Conservation (phyloP, 441 rosid species). For the Euphorbia celastroides region DNA sequence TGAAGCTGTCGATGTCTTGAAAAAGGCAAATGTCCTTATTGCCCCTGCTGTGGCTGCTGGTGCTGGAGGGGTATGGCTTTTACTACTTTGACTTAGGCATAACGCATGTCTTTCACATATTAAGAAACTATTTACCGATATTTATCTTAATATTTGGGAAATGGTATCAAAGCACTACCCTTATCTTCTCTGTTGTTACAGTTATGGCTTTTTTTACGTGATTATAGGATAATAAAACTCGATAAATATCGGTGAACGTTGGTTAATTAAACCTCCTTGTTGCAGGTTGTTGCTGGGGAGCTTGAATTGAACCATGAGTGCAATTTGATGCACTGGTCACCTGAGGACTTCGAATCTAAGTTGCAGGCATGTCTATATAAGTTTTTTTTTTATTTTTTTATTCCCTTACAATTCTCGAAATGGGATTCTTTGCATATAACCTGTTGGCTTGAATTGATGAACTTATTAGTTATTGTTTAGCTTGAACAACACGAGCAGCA, state of each 20-base stretch:
- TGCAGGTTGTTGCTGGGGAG: slow-evolving; percentile 98
- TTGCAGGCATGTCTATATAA: slow-evolving; percentile 53
- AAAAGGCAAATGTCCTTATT: slow-evolving; percentile 79
- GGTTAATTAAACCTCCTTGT: slow-evolving; percentile 11
- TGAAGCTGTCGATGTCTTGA: slow-evolving; percentile 87
- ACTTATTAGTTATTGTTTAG: neutral
- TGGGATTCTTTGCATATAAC: too few species aligned
- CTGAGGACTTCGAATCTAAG: slow-evolving; percentile 94
- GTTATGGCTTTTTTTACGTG: neutral
- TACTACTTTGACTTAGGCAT: too few species aligned
- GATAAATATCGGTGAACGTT: neutral
- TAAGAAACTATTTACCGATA: neutral
- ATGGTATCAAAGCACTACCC: too few species aligned
- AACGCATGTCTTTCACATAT: neutral
- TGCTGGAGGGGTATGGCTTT: slow-evolving; percentile 86
- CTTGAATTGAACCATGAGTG: slow-evolving; percentile 88
- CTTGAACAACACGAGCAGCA: neutral
- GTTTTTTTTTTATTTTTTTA: slow-evolving; percentile 1
- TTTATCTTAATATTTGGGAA: neutral
- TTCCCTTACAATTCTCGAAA: too few species aligned
- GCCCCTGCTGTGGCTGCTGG: slow-evolving; percentile 99
- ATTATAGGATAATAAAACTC: neutral
- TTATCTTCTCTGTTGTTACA: too few species aligned
- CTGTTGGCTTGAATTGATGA: neutral
- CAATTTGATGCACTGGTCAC: slow-evolving; percentile 90